phyloP scores from a whole-genome alignment of 257 asterid genomes.

The Forsythia viridissima region DNA sequence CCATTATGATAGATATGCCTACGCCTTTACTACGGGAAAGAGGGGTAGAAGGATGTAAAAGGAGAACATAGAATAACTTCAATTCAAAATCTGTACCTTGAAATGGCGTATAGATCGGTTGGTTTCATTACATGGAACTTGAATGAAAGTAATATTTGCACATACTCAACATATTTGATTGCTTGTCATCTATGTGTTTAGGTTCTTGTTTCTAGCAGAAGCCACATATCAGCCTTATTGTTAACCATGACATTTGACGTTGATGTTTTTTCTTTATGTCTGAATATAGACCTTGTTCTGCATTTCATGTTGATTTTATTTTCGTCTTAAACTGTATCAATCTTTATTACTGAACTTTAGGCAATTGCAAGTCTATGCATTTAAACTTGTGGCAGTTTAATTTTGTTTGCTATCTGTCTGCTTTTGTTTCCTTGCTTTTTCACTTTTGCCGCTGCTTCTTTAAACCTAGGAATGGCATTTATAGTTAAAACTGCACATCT shows the following conservation, averaged over 20 bases:
- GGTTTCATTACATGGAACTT: not conserved
- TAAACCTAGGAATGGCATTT: not conserved
- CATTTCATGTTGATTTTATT: not conserved
- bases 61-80: not conserved
- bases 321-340: not conserved
- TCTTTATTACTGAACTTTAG: not conserved
- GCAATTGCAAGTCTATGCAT: not conserved
- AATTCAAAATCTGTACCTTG: not conserved
- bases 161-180: not conserved
- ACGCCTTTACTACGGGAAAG: not conserved
- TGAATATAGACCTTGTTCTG: not conserved
- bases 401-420: not conserved
- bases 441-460: not conserved
- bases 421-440: conserved; percentile 1
- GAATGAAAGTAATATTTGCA: not conserved
- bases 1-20: not conserved
- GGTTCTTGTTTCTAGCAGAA: not conserved
- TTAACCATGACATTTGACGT: not conserved
- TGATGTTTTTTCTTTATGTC: not conserved
- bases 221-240: not conserved
- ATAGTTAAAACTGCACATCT: not conserved
- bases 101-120: not conserved
- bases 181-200: not conserved
- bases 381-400: not conserved
- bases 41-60: not conserved